These are phyloP conservation scores for Suillus hirtellus DNA, from an alignment of 768 basidiomycete genomes.

Conservation along the genomic window DNA sequence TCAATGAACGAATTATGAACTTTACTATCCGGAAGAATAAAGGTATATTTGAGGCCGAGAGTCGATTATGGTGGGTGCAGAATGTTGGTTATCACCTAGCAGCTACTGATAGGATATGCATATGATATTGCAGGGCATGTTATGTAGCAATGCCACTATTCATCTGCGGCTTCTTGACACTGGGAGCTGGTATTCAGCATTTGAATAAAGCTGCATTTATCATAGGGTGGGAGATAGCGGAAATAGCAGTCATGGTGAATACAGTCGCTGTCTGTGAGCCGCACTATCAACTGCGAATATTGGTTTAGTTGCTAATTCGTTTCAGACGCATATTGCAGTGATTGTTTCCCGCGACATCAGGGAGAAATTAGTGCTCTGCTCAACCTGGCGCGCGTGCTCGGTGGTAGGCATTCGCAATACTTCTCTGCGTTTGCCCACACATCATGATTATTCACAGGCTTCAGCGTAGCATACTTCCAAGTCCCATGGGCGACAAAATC, in stretches of 20 bases:
- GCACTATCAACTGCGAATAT: not conserved
- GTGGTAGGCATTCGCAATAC: constrained; percentile 22
- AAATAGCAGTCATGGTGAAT: constrained; percentile 37
- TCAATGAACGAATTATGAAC: constrained; percentile 52
- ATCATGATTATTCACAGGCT: constrained; percentile 22
- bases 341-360: constrained; percentile 38
- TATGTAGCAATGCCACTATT: constrained; percentile 43
- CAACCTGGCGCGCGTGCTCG: constrained; percentile 39
- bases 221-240: constrained; percentile 47
- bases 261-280: constrained; percentile 42
- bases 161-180: constrained; percentile 41
- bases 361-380: constrained; percentile 43
- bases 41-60: constrained; percentile 58
- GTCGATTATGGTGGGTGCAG: constrained; percentile 39
- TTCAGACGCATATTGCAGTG: constrained; percentile 40
- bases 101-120: not conserved
- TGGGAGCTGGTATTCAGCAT: constrained; percentile 40
- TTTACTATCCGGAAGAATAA: constrained; percentile 42
- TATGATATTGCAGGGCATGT: constrained; percentile 28
- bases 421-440: not conserved
- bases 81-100: not conserved
- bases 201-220: constrained; percentile 33
- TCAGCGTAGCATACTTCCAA: constrained; percentile 42
- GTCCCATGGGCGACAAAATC: constrained; percentile 39
- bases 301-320: not conserved